Evolutionary conservation across 805 yeast genomes (phyloP).

Genomic region (Barnettozyma populi): DNA sequence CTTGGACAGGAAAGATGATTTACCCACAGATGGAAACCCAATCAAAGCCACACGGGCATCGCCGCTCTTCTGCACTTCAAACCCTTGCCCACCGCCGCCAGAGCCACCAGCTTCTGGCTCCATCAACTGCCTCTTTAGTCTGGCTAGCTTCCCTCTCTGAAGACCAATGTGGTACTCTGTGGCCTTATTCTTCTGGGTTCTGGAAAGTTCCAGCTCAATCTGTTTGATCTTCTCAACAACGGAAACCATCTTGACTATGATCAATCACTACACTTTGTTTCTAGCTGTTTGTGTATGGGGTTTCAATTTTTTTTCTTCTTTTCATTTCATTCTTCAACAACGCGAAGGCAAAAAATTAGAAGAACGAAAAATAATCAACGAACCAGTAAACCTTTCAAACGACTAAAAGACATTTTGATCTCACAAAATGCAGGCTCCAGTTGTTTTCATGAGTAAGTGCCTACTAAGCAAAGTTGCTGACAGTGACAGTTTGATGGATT

Average conservation of each 20-base stretch:
- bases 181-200: conserved; percentile 96
- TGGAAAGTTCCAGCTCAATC: conserved; percentile 80
- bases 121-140: conserved; percentile 82
- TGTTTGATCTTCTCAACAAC: conserved; percentile 67
- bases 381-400: neutral
- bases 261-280: too few relatives aligned
- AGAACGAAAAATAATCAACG: conserved; percentile 4
- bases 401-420: neutral
- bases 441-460: conserved; percentile 60
- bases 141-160: conserved; percentile 89
- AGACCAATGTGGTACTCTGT: conserved; percentile 96
- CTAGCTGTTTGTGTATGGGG: neutral
- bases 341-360: neutral
- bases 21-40: conserved; percentile 98
- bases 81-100: conserved; percentile 71
- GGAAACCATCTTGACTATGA: conserved; percentile 8
- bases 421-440: conserved; percentile 69
- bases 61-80: conserved; percentile 92
- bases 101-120: conserved; percentile 77
- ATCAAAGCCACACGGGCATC: conserved; percentile 94
- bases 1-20: conserved; percentile 81
- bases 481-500: neutral
- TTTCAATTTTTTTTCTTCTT: neutral
- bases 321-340: neutral
- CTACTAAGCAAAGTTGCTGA: too few relatives aligned